Percentiles rank a stretch among this genome's conserved stretches.
phyloP scores from a whole-genome alignment of 306 rosid genomes.

The Canavalia ensiformis region DNA sequence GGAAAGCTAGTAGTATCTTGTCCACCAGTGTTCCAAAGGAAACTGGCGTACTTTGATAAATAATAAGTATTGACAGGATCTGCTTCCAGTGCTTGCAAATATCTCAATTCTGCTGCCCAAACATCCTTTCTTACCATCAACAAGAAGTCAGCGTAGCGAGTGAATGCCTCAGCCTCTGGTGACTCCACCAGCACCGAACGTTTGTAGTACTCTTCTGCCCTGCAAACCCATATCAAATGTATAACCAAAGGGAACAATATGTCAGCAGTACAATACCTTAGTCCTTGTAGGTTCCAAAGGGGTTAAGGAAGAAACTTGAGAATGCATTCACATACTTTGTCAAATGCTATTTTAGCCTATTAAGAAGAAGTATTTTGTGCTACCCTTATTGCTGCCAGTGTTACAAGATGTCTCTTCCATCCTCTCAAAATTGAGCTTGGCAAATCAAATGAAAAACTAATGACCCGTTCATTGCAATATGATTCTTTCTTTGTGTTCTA shows the following conservation, averaged over 20 bases:
- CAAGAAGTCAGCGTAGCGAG: conserved; percentile 76
- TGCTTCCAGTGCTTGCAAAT: conserved; percentile 69
- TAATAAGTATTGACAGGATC: conserved; percentile 63
- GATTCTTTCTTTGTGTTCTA: not conserved
- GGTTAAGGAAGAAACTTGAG: conserved; percentile 17
- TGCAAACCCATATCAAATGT: conserved; percentile 46
- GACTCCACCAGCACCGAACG: conserved; percentile 59
- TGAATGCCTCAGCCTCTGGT: conserved; percentile 66
- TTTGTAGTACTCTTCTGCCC: conserved; percentile 83
- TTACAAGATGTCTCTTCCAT: conserved; percentile 27
- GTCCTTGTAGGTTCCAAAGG: not conserved
- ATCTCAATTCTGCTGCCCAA: conserved; percentile 76
- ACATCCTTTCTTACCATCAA: conserved; percentile 68
- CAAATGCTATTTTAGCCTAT: not conserved
- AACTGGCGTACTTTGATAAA: conserved; percentile 71
- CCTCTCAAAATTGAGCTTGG: not conserved
- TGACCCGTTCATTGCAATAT: not conserved
- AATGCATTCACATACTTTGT: not conserved
- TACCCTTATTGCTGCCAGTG: not conserved
- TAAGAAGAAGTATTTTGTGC: not conserved
- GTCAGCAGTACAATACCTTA: not conserved
- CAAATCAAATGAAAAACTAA: conserved; percentile 13
- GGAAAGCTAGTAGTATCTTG: conserved; percentile 66
- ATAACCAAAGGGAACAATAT: not conserved
- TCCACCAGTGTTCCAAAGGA: conserved; percentile 78